Conservation (phyloP, 345 rosid species). For the Eucalyptus globulus region DNA sequence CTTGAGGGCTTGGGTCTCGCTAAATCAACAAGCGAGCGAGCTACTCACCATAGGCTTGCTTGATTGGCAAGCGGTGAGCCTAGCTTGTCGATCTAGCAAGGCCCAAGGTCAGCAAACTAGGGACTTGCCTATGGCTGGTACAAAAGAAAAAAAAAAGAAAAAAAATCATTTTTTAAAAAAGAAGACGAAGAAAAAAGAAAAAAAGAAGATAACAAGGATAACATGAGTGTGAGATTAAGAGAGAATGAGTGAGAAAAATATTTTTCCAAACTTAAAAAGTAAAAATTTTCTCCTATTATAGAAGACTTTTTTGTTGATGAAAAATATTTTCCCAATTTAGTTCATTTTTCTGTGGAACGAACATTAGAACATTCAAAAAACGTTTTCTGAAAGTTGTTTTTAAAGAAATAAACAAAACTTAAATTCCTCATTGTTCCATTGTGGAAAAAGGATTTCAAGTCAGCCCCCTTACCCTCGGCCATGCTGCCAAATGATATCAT, state of each 20-base stretch:
- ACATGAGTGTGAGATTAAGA: no score
- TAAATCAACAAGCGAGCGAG: accelerated
- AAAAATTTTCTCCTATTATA: accelerated
- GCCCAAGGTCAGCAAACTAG: accelerated
- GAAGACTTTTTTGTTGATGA: no score
- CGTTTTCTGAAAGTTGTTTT: accelerated
- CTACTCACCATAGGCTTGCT: no score
- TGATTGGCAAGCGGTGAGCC: accelerated
- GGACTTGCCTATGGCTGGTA: accelerated
- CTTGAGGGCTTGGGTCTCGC: no score
- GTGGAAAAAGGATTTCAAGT: no score
- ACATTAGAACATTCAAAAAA: accelerated
- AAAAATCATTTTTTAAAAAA: no score
- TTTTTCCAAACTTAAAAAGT: accelerated
- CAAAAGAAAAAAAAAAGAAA: no score
- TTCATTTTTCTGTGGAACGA: accelerated
- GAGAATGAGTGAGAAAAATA: no score
- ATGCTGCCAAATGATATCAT: no score
- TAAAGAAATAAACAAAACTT: accelerated
- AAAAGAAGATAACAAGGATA: accelerated
- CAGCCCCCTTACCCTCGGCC: no score
- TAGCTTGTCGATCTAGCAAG: accelerated
- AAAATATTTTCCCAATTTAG: accelerated
- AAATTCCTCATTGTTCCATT: no score
- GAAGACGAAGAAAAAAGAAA: no score